These are phyloP conservation scores for Halocafeteria seosinensis DNA, from an alignment of 108 stramenopile genomes.

Conservation along the genomic window DNA sequence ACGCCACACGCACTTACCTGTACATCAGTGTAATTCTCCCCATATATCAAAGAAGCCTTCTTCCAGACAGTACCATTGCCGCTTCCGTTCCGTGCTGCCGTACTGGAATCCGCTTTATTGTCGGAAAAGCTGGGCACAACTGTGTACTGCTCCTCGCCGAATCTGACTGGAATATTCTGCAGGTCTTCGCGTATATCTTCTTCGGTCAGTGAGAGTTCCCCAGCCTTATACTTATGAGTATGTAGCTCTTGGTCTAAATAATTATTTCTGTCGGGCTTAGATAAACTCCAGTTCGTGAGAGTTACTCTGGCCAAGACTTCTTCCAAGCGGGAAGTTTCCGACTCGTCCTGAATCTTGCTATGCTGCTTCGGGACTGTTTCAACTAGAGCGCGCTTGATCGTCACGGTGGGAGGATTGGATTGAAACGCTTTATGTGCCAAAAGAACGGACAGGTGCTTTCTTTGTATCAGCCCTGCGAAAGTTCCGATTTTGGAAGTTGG, in stretches of 20 bases:
- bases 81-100: neutral
- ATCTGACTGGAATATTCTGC: too few species aligned
- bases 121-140: too few species aligned
- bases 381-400: too few species aligned
- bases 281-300: neutral
- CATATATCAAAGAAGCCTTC: too few species aligned
- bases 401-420: neutral
- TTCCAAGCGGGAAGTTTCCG: neutral
- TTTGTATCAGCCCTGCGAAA: constrained; percentile 18
- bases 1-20: too few species aligned
- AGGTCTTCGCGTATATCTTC: too few species aligned
- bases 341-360: neutral
- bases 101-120: neutral
- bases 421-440: neutral
- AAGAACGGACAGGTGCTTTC: constrained; percentile 6
- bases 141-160: too few species aligned
- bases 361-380: too few species aligned
- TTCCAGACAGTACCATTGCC: neutral
- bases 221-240: neutral
- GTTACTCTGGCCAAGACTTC: neutral
- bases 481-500: neutral
- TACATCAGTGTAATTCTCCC: too few species aligned
- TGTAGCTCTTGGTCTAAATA: neutral
- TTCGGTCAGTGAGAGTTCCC: too few species aligned
- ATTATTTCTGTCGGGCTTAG: neutral